Base-by-base conservation (phyloP, 495 filamentous ascomycete genomes). In the Rhypophila decipiens region DNA sequence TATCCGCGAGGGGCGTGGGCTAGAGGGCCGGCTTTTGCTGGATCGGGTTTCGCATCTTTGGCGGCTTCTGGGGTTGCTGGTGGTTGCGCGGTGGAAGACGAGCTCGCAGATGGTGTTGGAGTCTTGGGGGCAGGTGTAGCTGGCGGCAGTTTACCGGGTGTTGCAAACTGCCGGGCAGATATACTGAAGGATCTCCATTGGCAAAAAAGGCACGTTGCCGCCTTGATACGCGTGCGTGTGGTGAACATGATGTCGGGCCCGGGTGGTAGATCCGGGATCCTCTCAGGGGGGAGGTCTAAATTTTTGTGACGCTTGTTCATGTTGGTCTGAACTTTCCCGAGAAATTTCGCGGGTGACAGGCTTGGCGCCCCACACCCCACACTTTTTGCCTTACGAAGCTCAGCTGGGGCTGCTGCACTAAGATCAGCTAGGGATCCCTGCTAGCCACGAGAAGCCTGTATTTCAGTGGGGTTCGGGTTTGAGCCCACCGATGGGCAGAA, bases 1-100 rank as follows among this genome's bases (percentile, higher is more conserved):
- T 78, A 77, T 3, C 64, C 55, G 35, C 72, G 61, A 3, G 76
- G 76, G n/a, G 73, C 76, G 44, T 73, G 62, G 50, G 67, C 68
- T 21, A 77, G 60, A 12, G 71, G 64, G 3, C 66, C 59, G 15
- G 45, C 33, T 42, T 49, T 39, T 27, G n/a, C n/a, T n/a, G 71
- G 64, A 3, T 65, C 59, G 15, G 45, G 29, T 42, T 49, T 39
- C 27, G 29, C 13, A 33, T 15, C 29, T 20, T 42, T 33, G 17
- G 18, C 15, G 17, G 39, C 31, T 5, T 24, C 36, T 5, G 39
- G 22, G 8, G 49, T 10, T 39, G 37, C 31, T 36, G 43, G 35
- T 19, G 40, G 23, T 5, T 33, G 22, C 39, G 31, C 42, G 31
- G 24, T 12, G n/a, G n/a, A n/a, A n/a, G 15, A 9, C 4, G 39